phyloP scores from a whole-genome alignment of 108 stramenopile species.

The Parmales sp. region DNA sequence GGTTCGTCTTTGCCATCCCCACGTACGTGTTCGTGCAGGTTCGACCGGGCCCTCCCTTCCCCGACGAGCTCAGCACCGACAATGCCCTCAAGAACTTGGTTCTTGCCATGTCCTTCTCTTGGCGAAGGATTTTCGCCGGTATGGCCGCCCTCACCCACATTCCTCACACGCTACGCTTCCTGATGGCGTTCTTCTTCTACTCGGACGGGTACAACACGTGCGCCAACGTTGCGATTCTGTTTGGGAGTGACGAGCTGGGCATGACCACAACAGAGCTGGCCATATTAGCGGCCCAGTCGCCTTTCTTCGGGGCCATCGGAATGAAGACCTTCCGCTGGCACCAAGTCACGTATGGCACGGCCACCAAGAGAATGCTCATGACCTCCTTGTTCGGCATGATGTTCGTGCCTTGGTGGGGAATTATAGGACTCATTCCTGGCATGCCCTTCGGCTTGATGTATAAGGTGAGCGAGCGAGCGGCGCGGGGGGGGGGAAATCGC shows the following conservation, averaged over 20 bases:
- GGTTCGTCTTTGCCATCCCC: slow-evolving; percentile 7
- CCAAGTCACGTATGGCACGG: not conserved
- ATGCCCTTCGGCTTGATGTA: not conserved
- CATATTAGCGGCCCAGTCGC: not conserved
- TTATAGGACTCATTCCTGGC: not conserved
- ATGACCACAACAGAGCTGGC: slow-evolving; percentile 1
- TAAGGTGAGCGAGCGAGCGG: too few species aligned
- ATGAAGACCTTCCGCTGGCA: not conserved
- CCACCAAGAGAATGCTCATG: not conserved
- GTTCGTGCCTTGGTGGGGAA: not conserved
- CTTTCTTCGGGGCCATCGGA: not conserved
- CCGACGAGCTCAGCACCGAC: not conserved
- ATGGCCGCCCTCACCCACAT: not conserved
- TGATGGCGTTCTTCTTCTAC: slow-evolving; percentile 2
- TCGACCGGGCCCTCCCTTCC: not conserved
- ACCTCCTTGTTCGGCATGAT: not conserved
- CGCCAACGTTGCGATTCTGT: slow-evolving; percentile 7
- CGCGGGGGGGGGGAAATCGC: too few species aligned
- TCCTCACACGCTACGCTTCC: not conserved
- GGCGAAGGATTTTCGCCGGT: not conserved
- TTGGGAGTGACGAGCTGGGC: not conserved
- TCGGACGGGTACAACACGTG: slow-evolving; percentile 1
- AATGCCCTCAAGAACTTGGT: too few species aligned
- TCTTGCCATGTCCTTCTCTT: not conserved
- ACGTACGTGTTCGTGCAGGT: not conserved